Base-by-base conservation (phyloP, 305 asterid genomes). In the Rubia balearica region DNA sequence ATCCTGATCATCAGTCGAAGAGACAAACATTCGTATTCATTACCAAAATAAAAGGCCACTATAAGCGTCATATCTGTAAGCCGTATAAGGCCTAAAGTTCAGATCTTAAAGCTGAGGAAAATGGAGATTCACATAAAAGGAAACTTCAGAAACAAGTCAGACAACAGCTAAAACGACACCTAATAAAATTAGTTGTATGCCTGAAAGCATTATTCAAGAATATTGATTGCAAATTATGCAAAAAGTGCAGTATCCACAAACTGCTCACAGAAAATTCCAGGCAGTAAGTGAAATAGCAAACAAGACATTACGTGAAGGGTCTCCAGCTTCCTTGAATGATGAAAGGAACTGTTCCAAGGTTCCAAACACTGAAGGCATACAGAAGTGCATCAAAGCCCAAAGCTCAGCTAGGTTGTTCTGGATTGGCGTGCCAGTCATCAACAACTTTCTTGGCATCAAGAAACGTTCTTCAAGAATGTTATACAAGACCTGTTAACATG, bases 401-500 rank as follows among this genome's bases (percentile, higher is more conserved):
- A 91, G 96, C 81, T 91, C 99, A 51, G 90, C 73, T 42, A 94
- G 88, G 82, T 86, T 94, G 85, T 94, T 94, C 81, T 94, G 99
- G 75, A 94, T 85, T 61, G 99, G 99, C 30, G 99, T 94, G 80
- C 99, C 99, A 17, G 97, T 91, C 90, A 94, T 86, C 83, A 94
- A 85, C 87, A 94, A 80, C 74, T 86, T 90, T 73, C 99, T 83
- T 71, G 99, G 98, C 83, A 91, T 85, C 81, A 88, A 72, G 82
- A 84, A 94, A 71, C 74, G 84, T 76, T 87, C 92, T 71, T 80
- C 80, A 73, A 94, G 84, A 51, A 86, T 84, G 72, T 73, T 84
- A 80, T 89, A 89, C 72, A 94, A 82, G 65, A 94, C 97, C 98
- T 94, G 87, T 77, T 65, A 68, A 73, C 8, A 21, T 42, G 27